phyloP scores from a whole-genome alignment of 805 yeast species.

The Ogataea nakhonphanomensis region DNA sequence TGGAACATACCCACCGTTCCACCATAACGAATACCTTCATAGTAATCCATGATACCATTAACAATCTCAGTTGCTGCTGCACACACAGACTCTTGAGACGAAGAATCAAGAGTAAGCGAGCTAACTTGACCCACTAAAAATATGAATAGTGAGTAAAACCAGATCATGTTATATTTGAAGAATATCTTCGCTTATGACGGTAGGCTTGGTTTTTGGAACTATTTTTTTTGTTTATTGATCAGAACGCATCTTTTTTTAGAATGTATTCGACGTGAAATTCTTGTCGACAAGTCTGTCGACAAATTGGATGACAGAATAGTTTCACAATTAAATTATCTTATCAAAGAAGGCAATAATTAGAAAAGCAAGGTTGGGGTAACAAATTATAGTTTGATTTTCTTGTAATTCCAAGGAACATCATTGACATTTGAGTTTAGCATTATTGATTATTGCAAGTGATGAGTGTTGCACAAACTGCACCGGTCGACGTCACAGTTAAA shows the following conservation, averaged over 20 bases:
- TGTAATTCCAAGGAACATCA: background rate
- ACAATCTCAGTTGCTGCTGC: conserved; percentile 59
- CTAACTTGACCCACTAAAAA: background rate
- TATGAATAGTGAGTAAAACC: background rate
- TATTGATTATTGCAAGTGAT: background rate
- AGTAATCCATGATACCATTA: conserved; percentile 77
- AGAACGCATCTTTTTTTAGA: conserved; percentile 7
- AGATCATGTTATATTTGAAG: background rate
- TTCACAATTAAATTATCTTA: background rate
- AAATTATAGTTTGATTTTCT: background rate
- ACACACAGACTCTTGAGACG: conserved; percentile 28
- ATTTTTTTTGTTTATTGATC: conserved; percentile 6
- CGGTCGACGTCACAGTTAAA: conserved; percentile 5
- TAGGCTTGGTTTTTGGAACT: background rate
- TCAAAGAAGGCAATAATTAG: conserved; percentile 6
- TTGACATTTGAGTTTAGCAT: background rate
- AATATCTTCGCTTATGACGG: background rate
- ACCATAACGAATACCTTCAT: conserved; percentile 61
- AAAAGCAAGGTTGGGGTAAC: conserved; percentile 2
- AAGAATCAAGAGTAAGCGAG: conserved; percentile 15
- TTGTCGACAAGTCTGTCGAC: conserved; percentile 10
- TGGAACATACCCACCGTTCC: conserved; percentile 71
- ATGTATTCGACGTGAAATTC: background rate
- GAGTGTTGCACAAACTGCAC: conserved; percentile 2
- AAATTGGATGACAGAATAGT: background rate